These are phyloP conservation scores for Trichoderma gamsii DNA, from an alignment of 495 filamentous ascomycete genomes.

Conservation along the genomic window DNA sequence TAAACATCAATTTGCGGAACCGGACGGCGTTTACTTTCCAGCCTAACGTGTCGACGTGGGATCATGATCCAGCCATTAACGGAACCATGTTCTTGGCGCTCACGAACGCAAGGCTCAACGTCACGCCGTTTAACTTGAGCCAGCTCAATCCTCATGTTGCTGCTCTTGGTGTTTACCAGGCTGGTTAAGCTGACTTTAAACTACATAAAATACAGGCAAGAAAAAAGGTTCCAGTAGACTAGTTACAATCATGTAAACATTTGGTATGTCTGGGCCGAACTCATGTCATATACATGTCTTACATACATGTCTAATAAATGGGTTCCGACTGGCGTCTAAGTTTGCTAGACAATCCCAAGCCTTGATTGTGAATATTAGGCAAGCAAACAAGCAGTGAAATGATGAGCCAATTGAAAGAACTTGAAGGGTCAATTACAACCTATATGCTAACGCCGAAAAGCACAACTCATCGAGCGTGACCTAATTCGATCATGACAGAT, in stretches of 20 bases:
- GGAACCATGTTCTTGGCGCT: slow-evolving; percentile 75
- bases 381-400: too few relatives aligned
- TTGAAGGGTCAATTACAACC: too few relatives aligned
- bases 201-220: background rate
- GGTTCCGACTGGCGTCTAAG: too few relatives aligned
- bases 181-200: slow-evolving; percentile 49
- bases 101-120: slow-evolving; percentile 59
- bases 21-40: slow-evolving; percentile 63
- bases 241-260: background rate
- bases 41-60: slow-evolving; percentile 56
- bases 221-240: background rate
- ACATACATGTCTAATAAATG: too few relatives aligned
- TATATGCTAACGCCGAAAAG: too few relatives aligned
- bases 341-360: too few relatives aligned
- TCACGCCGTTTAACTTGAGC: slow-evolving; percentile 72
- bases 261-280: too few relatives aligned
- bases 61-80: slow-evolving; percentile 64
- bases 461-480: too few relatives aligned
- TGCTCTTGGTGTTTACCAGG: slow-evolving; percentile 71
- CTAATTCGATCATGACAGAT: too few relatives aligned
- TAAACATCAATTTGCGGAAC: slow-evolving; percentile 35
- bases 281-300: too few relatives aligned
- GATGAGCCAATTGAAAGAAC: too few relatives aligned
- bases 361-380: too few relatives aligned
- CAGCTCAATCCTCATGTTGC: slow-evolving; percentile 71